These are phyloP conservation scores for Gossypium aridum DNA, from an alignment of 441 rosid species.

Conservation along the genomic window DNA sequence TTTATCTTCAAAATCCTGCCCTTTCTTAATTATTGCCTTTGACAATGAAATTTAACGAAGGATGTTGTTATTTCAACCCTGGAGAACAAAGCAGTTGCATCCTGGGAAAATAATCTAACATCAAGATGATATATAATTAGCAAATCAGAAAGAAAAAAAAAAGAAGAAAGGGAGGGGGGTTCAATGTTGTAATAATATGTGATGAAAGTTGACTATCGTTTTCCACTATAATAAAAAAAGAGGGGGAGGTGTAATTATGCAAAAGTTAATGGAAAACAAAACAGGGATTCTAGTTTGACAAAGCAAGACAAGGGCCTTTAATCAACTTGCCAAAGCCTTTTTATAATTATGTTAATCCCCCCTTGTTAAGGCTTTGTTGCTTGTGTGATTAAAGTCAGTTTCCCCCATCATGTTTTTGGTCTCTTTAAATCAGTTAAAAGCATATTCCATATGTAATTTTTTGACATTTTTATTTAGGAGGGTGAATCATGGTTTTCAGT, in stretches of 20 bases:
- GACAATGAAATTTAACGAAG: neutral
- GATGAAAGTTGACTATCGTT: slow-evolving; percentile 33
- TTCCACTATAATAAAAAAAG: slow-evolving; percentile 28
- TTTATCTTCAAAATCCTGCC: neutral
- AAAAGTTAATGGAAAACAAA: slow-evolving; percentile 10
- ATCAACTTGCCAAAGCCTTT: slow-evolving; percentile 10
- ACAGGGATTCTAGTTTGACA: slow-evolving; percentile 16
- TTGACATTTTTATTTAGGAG: neutral
- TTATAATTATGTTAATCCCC: slow-evolving; percentile 10
- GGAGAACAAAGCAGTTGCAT: neutral
- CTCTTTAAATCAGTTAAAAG: slow-evolving; percentile 10
- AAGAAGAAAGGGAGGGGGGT: neutral
- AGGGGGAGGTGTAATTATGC: slow-evolving; percentile 19
- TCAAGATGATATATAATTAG: neutral
- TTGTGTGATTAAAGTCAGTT: slow-evolving; percentile 17
- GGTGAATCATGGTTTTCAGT: neutral
- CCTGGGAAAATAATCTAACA: neutral
- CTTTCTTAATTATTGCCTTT: neutral
- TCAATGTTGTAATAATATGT: slow-evolving; percentile 27
- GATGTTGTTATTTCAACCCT: neutral
- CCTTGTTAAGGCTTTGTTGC: slow-evolving; percentile 6
- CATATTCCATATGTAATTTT: neutral
- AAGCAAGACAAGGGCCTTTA: slow-evolving; percentile 7
- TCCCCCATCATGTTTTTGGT: slow-evolving; percentile 8
- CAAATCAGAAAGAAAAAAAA: neutral